These are phyloP conservation scores for Plasmodium yoelii DNA, from an alignment of 169 alveolate species.

Conservation along the genomic window DNA sequence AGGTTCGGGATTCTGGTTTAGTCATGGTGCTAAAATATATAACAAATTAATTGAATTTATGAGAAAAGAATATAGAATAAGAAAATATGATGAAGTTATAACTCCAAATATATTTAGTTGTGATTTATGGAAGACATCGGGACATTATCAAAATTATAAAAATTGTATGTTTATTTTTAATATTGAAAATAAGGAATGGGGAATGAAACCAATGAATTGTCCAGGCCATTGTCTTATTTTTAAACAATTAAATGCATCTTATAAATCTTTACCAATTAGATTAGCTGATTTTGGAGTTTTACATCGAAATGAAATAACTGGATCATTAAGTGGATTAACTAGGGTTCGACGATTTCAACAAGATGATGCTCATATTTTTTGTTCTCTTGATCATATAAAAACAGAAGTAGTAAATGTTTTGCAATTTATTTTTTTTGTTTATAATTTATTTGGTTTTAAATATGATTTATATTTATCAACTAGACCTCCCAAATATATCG, in stretches of 20 bases:
- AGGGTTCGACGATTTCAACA: slow-evolving; percentile 98
- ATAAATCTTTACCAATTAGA: slow-evolving; percentile 98
- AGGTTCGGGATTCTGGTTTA: slow-evolving; percentile 96
- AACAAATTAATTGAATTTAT: slow-evolving; percentile 96
- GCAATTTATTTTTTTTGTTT: slow-evolving; percentile 94
- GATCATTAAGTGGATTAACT: slow-evolving; percentile 98
- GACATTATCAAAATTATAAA: slow-evolving; percentile 98
- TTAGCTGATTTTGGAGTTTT: slow-evolving; percentile 99
- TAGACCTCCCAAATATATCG: slow-evolving; percentile 96
- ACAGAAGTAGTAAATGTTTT: slow-evolving; percentile 93
- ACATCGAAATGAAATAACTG: slow-evolving; percentile 98
- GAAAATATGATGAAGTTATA: slow-evolving; percentile 93
- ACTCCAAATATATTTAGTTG: slow-evolving; percentile 97
- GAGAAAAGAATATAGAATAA: slow-evolving; percentile 87
- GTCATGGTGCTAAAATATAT: slow-evolving; percentile 97
- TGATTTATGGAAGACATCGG: slow-evolving; percentile 97
- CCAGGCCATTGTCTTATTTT: slow-evolving; percentile 99
- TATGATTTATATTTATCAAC: slow-evolving; percentile 96
- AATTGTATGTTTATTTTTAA: slow-evolving; percentile 93
- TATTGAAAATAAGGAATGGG: slow-evolving; percentile 97
- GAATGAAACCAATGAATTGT: slow-evolving; percentile 99
- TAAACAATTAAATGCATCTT: slow-evolving; percentile 93
- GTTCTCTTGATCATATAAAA: slow-evolving; percentile 95
- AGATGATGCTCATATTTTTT: slow-evolving; percentile 99
- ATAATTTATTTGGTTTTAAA: slow-evolving; percentile 94